phyloP scores from a whole-genome alignment of 2,329 filamentous ascomycete genomes.

The Trichocomaceae sp. region DNA sequence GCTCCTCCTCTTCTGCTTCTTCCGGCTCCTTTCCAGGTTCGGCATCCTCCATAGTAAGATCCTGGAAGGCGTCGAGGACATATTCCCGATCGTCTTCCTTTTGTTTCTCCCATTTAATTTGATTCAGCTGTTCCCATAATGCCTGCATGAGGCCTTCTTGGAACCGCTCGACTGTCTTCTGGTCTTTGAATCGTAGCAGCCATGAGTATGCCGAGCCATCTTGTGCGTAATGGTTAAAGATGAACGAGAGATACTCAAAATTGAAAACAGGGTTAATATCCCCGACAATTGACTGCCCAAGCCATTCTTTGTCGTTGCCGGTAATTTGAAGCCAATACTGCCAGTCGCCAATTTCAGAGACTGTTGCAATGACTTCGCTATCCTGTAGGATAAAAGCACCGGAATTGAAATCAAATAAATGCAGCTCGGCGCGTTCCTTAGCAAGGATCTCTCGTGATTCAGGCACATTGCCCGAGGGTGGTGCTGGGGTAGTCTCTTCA shows the following conservation, averaged over 20 bases:
- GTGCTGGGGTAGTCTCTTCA: slow-evolving; percentile 51
- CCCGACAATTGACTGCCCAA: slow-evolving; percentile 75
- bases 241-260: slow-evolving; percentile 97
- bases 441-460: slow-evolving; percentile 65
- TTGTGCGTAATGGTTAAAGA: slow-evolving; percentile 91
- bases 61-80: slow-evolving; percentile 89
- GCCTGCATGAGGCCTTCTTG: slow-evolving; percentile 93
- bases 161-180: slow-evolving; percentile 72
- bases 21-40: slow-evolving; percentile 51
- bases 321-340: slow-evolving; percentile 90
- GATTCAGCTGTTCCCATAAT: slow-evolving; percentile 91
- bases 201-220: slow-evolving; percentile 92
- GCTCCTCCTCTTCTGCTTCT: slow-evolving; percentile 52
- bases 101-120: slow-evolving; percentile 87
- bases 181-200: slow-evolving; percentile 86
- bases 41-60: slow-evolving; percentile 82
- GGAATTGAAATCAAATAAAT: slow-evolving; percentile 84
- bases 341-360: slow-evolving; percentile 84
- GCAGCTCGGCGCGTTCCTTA: slow-evolving; percentile 73
- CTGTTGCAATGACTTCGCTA: slow-evolving; percentile 64
- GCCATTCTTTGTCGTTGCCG: slow-evolving; percentile 69
- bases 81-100: slow-evolving; percentile 93
- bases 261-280: slow-evolving; percentile 99
- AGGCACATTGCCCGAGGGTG: slow-evolving; percentile 56
- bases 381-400: slow-evolving; percentile 82